phyloP scores from a whole-genome alignment of 306 rosid genomes.

The Prosopis cineraria region DNA sequence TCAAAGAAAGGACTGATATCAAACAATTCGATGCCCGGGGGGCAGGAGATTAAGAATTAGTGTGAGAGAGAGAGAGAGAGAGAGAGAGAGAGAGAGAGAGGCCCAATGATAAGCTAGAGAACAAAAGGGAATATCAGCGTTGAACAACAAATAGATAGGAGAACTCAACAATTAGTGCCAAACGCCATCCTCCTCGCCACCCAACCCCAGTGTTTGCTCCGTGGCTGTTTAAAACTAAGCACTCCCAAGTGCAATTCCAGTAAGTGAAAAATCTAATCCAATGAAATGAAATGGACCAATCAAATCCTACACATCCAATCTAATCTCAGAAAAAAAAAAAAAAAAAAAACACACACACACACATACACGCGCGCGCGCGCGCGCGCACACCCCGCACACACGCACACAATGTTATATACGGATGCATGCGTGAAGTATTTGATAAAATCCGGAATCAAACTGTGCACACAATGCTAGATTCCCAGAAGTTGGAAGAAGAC shows the following conservation, averaged over 20 bases:
- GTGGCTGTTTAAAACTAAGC: constrained; percentile 36
- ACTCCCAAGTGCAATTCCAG: constrained; percentile 38
- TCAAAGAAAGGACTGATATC: background rate
- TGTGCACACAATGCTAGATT: constrained; percentile 47
- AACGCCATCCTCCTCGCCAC: constrained; percentile 35
- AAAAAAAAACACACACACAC: too few relatives aligned
- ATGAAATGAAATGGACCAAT: constrained; percentile 39
- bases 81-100: too few relatives aligned
- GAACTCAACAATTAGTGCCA: background rate
- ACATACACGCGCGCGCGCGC: too few relatives aligned
- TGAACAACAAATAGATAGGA: background rate
- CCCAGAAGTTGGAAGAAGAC: constrained; percentile 32
- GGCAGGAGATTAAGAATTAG: background rate
- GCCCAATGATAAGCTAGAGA: background rate
- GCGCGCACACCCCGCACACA: too few relatives aligned
- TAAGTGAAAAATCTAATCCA: constrained; percentile 36
- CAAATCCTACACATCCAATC: constrained; percentile 65
- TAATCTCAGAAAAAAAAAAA: constrained; percentile 45
- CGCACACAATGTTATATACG: too few relatives aligned
- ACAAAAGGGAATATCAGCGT: background rate
- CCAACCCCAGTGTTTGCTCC: constrained; percentile 40
- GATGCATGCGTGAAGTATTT: constrained; percentile 40
- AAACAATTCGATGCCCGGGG: background rate
- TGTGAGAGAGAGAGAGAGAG: too few relatives aligned
- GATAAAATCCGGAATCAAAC: constrained; percentile 49